Evolutionary conservation across 805 yeast genomes (phyloP).

Genomic region (Candida takata): DNA sequence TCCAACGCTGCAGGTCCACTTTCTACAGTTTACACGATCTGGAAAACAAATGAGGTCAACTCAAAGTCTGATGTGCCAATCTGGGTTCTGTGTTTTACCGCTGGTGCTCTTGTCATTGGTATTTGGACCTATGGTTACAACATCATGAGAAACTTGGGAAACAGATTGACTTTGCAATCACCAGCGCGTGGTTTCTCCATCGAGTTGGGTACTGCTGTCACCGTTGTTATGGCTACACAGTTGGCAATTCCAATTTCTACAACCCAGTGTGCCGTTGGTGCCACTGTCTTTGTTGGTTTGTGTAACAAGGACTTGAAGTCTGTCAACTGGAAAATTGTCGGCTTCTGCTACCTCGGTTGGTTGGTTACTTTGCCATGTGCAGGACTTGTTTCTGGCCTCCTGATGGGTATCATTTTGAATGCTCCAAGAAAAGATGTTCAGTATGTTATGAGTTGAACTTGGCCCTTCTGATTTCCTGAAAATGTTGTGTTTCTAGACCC

Average conservation of each 20-base stretch:
- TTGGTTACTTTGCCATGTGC: slow-evolving; percentile 66
- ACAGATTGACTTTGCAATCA: slow-evolving; percentile 66
- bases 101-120: slow-evolving; percentile 60
- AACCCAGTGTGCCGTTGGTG: slow-evolving; percentile 74
- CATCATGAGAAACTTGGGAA: slow-evolving; percentile 66
- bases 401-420: slow-evolving; percentile 55
- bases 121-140: slow-evolving; percentile 66
- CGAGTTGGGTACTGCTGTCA: slow-evolving; percentile 72
- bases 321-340: slow-evolving; percentile 72
- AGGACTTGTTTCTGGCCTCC: slow-evolving; percentile 61
- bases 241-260: slow-evolving; percentile 68
- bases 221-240: slow-evolving; percentile 70
- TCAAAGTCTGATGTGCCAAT: slow-evolving; percentile 53
- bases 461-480: too few relatives aligned
- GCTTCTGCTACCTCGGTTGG: slow-evolving; percentile 71
- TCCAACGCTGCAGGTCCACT: slow-evolving; percentile 75
- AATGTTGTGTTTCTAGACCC: too few relatives aligned
- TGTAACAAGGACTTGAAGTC: slow-evolving; percentile 58
- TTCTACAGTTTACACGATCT: slow-evolving; percentile 54
- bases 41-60: slow-evolving; percentile 43
- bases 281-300: slow-evolving; percentile 68
- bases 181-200: slow-evolving; percentile 74
- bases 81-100: slow-evolving; percentile 68
- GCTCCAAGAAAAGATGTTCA: slow-evolving; percentile 46
- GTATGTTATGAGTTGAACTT: slow-evolving; percentile 20